Conservation (phyloP, 2,329 filamentous ascomycete genomes). For the Ilyonectria sp. region DNA sequence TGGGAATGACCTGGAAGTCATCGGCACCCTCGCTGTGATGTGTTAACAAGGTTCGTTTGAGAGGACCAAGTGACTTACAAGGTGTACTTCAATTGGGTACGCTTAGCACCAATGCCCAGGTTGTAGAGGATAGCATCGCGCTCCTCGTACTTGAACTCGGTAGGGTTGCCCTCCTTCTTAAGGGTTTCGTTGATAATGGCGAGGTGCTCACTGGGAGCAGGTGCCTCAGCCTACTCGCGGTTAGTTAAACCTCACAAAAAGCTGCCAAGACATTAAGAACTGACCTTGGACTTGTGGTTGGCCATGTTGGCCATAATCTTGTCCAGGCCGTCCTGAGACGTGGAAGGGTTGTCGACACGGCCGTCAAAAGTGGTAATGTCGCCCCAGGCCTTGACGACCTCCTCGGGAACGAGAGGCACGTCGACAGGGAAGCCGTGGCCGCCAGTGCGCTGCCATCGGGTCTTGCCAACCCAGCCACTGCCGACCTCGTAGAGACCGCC, state of each 20-base stretch:
- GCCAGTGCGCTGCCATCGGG: conserved; percentile 93
- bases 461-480: conserved; percentile 92
- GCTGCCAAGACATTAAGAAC: conserved; percentile 49
- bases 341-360: conserved; percentile 88
- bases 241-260: neutral
- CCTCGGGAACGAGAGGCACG: conserved; percentile 86
- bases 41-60: conserved; percentile 6
- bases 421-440: conserved; percentile 94
- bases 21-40: conserved; percentile 81
- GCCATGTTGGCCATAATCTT: conserved; percentile 87
- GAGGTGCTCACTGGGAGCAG: conserved; percentile 75
- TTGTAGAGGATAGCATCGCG: conserved; percentile 96
- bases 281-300: conserved; percentile 80
- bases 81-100: conserved; percentile 87
- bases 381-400: conserved; percentile 81
- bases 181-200: conserved; percentile 83
- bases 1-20: conserved; percentile 93
- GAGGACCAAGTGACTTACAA: conserved; percentile 66
- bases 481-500: conserved; percentile 95
- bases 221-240: conserved; percentile 34
- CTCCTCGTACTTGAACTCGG: conserved; percentile 87
- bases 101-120: conserved; percentile 92
- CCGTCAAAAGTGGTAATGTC: conserved; percentile 90
- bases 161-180: conserved; percentile 77
- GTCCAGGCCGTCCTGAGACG: conserved; percentile 81